These are phyloP conservation scores for Termitomyces sp. DNA, from an alignment of 1,284 basidiomycete species.

Conservation along the genomic window DNA sequence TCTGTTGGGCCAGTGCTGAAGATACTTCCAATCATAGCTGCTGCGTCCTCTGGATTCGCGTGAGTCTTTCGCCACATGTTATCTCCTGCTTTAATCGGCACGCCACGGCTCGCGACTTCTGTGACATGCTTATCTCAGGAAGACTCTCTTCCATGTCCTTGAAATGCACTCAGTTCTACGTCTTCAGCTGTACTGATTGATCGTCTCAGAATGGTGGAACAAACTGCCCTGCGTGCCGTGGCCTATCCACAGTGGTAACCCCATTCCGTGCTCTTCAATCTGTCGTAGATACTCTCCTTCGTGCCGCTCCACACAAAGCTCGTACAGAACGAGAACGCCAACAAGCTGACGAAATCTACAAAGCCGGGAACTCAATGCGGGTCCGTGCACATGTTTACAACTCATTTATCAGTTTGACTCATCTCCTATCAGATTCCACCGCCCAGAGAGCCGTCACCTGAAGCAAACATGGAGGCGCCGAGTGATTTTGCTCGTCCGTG, in stretches of 20 bases:
- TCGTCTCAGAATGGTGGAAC: conserved; percentile 66
- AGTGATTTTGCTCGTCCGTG: conserved; percentile 66
- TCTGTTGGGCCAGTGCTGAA: background rate
- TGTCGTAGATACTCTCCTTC: conserved; percentile 63
- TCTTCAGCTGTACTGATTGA: conserved; percentile 6
- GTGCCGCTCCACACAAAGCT: conserved; percentile 56
- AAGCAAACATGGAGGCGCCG: conserved; percentile 59
- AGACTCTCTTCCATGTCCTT: background rate
- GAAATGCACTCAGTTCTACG: background rate
- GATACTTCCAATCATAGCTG: conserved; percentile 43
- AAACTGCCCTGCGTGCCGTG: conserved; percentile 72
- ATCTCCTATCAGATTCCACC: conserved; percentile 53
- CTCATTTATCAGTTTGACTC: conserved; percentile 8
- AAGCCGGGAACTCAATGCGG: conserved; percentile 55
- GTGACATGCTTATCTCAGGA: background rate
- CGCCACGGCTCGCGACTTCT: background rate
- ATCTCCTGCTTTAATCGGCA: conserved; percentile 5
- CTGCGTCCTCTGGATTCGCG: conserved; percentile 70
- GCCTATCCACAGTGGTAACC: conserved; percentile 56
- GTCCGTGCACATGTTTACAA: conserved; percentile 39
- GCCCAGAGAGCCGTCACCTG: conserved; percentile 68
- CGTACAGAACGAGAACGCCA: conserved; percentile 61
- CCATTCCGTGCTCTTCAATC: conserved; percentile 67
- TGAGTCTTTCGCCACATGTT: conserved; percentile 39
- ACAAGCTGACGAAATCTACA: conserved; percentile 76